Percentiles rank a stretch among this genome's conserved stretches.
Evolutionary conservation across 2,329 filamentous ascomycete genomes (phyloP).

Genomic region (Ophiostoma sp.): DNA sequence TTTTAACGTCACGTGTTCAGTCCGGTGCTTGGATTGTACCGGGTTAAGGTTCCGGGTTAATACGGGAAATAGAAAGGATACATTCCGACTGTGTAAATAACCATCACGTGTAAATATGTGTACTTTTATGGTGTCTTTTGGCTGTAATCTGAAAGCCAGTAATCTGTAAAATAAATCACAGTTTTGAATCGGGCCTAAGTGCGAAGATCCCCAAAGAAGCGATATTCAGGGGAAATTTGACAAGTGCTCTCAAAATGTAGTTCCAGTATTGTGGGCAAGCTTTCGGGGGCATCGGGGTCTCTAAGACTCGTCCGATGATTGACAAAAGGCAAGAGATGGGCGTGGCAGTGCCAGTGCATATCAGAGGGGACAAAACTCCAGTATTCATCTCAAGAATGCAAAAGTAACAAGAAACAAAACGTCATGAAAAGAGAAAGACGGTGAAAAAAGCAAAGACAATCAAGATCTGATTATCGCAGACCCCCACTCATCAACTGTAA

Average conservation of each 20-base stretch:
- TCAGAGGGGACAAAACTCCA: background rate
- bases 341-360: background rate
- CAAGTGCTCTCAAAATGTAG: background rate
- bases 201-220: background rate
- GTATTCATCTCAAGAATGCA: background rate
- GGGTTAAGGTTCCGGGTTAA: too few species aligned
- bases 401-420: background rate
- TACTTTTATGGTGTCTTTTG: too few species aligned
- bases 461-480: background rate
- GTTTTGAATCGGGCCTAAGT: too few species aligned
- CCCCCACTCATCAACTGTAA: background rate
- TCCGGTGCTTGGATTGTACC: too few species aligned
- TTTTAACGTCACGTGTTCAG: too few species aligned
- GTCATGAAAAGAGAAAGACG: too few species aligned
- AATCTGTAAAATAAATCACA: too few species aligned
- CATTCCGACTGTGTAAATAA: too few species aligned
- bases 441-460: background rate
- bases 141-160: too few species aligned
- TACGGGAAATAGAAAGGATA: too few species aligned
- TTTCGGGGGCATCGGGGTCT: background rate
- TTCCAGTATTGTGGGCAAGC: background rate
- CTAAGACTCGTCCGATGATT: background rate
- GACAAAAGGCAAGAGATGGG: background rate
- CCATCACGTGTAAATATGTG: too few species aligned
- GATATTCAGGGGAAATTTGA: conserved; percentile 3